Base-by-base conservation (phyloP, 2,329 filamentous ascomycete genomes). In the Paracoccidioides lutzii region DNA sequence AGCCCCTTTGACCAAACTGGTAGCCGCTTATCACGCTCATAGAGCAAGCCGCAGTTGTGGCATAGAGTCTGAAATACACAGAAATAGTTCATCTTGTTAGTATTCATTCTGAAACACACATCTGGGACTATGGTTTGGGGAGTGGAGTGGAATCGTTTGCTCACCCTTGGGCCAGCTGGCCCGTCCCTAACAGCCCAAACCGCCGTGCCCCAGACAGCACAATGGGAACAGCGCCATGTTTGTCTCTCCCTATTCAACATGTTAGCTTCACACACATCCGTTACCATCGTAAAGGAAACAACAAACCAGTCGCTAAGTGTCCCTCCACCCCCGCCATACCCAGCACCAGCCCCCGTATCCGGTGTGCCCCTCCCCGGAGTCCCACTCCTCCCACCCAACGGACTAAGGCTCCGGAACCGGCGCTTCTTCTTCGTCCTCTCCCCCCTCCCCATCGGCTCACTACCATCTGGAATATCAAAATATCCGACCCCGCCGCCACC, bases 121-220 rank as follows among this genome's bases (percentile, higher is more conserved):
- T 22, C 22, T 22, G 22, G 22, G 22, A 22, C 22, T 22, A 22
- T 22, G 2, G 22, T 22, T 22, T 22, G 4, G n/a, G 56, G 8
- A 40, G 33, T 28, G 9, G 10, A 42, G 37, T 42, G 30, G 15
- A 35, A 12, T 15, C 22, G 44, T 22, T 14, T 53, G 73, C 87
- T 79, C 75, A 93, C 88, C 72, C 88, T 85, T 60, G 87, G 81
- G 55, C 90, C 91, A 55, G 81, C 77, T 12, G 93, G 93, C 30
- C 93, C 93, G 72, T 97, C 90, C 64, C 93, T 79, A 3, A 97
- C 91, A 51, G 88, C 90, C 93, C 93, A 98, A 7, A 96, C 89
- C 33, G 89, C 87, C 51, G 85, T 85, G 14, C 91, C 93, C 83
- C 87, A 91, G 38, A 96, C 83, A 58, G 79, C 79, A 70, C 93